Conservation (phyloP, 805 yeast species). For the Wickerhamomyces ciferrii region DNA sequence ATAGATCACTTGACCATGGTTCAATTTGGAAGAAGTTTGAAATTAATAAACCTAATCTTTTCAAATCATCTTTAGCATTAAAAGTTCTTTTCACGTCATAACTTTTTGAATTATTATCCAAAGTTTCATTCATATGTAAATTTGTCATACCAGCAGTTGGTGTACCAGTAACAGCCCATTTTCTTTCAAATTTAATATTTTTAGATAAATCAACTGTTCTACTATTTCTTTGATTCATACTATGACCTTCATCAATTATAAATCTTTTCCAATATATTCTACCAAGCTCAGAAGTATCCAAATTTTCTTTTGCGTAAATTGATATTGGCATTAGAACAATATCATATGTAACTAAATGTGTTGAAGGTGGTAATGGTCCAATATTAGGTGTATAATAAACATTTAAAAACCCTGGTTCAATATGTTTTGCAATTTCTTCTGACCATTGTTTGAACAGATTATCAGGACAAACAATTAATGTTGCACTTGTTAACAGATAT, state of each 20-base stretch:
- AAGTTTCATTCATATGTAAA: conserved; percentile 34
- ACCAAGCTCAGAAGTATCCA: conserved; percentile 30
- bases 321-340: conserved; percentile 45
- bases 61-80: conserved; percentile 47
- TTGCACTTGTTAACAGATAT: conserved; percentile 42
- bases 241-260: conserved; percentile 74
- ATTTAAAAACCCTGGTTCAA: conserved; percentile 31
- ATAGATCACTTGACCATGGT: conserved; percentile 47
- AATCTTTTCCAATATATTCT: conserved; percentile 60
- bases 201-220: conserved; percentile 44
- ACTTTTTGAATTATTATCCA: conserved; percentile 14
- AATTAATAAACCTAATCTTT: conserved; percentile 46
- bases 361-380: conserved; percentile 24
- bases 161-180: conserved; percentile 75
- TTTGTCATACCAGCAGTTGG: conserved; percentile 69
- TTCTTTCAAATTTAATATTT: conserved; percentile 48
- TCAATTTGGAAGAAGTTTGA: conserved; percentile 50
- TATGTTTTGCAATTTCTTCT: conserved; percentile 52
- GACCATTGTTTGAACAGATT: conserved; percentile 65
- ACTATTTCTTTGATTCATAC: conserved; percentile 48
- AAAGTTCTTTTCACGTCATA: conserved; percentile 46
- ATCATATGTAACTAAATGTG: conserved; percentile 39
- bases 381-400: conserved; percentile 24
- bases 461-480: conserved; percentile 61
- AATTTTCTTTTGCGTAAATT: conserved; percentile 35